Base-by-base conservation (phyloP, 2,329 filamentous ascomycete genomes). In the Lachnellula occidentalis region DNA sequence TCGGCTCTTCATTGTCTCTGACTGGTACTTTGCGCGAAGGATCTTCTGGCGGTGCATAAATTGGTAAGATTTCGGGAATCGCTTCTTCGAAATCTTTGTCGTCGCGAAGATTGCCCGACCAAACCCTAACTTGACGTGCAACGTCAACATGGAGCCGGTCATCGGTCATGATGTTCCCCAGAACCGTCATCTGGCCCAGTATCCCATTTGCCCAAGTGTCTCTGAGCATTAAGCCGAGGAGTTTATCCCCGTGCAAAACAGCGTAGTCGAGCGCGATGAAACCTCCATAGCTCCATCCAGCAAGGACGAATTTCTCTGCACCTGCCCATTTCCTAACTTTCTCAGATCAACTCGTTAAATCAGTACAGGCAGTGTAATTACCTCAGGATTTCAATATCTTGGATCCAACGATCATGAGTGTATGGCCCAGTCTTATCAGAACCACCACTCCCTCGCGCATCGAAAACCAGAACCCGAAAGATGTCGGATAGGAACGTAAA, bases 221-320 rank as follows among this genome's bases (percentile, higher is more conserved):
- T 6, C 37, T n/a, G 15, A 41, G 37, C 5, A 41, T 17, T 31
- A 51, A 21, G 11, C 50, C 50, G 34, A 31, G 12, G 9, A 51
- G 24, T 34, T 41, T 34, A 37, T 45, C 27, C 3, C n/a, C 24
- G 14, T 51, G 50, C 11, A 45, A 21, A 21, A 51, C 9, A 7
- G 50, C 50, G 39, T 51, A 51, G 50, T 46, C 50, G 14, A 51
- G 50, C 15, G 50, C 12, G 41, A 51, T 45, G 27, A 51, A 51
- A 4, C 50, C 50, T 17, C 50, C 50, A 46, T 51, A 51, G 15
- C 37, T 45, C 7, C 41, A 21, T 24, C 50, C 50, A 34, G 50
- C 50, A 12, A 51, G 50, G 12, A 51, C 15, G 27, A 51, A 34
- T 8, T 45, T 51, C 12, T 51, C 43, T 46, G 50, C 50, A 5